A percentile compares a stretch with the other conserved stretches of the same genome.
Conservation (phyloP, 2,329 filamentous ascomycete species). For the Cladosporium colombiae region DNA sequence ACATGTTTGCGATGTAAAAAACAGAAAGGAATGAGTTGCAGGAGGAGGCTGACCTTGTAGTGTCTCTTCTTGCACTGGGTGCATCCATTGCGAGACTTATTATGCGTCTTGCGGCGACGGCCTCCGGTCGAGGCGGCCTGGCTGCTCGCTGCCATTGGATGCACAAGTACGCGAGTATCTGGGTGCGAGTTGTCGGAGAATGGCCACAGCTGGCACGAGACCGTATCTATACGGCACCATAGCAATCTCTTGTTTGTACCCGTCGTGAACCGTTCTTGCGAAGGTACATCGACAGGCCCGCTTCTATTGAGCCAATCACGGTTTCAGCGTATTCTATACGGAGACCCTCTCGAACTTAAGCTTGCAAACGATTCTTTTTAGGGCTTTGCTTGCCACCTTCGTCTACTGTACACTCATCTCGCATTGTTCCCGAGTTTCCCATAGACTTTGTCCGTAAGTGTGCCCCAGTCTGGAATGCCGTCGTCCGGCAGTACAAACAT, state of each 20-base stretch:
- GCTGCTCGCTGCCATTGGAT: not conserved
- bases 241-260: not conserved
- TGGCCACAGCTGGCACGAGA: not conserved
- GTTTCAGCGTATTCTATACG: not conserved
- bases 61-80: constrained; percentile 42
- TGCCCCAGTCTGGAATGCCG: no score
- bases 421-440: not conserved
- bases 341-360: not conserved
- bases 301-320: not conserved
- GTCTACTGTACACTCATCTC: not conserved
- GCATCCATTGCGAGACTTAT: constrained; percentile 44
- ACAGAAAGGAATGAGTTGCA: not conserved
- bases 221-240: constrained; percentile 6
- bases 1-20: not conserved
- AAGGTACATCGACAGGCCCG: not conserved
- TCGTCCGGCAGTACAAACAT: no score
- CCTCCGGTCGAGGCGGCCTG: constrained; percentile 13
- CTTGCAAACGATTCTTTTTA: not conserved
- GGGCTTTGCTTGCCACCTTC: not conserved
- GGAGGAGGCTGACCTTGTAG: constrained; percentile 36
- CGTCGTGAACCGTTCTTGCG: not conserved
- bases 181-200: not conserved
- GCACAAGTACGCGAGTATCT: not conserved
- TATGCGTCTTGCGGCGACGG: constrained; percentile 36
- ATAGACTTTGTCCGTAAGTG: no score